phyloP scores from a whole-genome alignment of 78 protist genomes.

The Anaeramoeba ignava region DNA sequence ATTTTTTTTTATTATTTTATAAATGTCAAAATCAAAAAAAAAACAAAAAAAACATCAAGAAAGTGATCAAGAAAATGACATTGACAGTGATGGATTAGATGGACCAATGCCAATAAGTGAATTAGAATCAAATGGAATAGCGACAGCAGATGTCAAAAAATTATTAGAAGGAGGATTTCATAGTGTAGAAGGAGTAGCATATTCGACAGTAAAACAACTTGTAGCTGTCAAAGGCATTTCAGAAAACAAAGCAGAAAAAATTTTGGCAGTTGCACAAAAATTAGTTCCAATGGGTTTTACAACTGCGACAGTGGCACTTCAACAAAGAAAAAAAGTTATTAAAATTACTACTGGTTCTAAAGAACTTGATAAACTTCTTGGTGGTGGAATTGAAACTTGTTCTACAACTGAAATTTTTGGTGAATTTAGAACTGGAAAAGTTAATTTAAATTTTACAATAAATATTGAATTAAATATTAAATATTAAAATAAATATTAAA shows the following conservation, averaged over 20 bases:
- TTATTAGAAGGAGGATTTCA: constrained; percentile 74
- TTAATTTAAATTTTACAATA: background rate
- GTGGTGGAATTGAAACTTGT: constrained; percentile 97
- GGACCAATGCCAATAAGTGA: constrained; percentile 7
- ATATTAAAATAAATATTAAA: too few species aligned
- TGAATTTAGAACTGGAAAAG: constrained; percentile 92
- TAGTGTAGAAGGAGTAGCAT: constrained; percentile 79
- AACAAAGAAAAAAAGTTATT: constrained; percentile 48
- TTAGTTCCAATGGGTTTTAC: constrained; percentile 81
- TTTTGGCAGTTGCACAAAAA: constrained; percentile 65
- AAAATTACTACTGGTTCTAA: constrained; percentile 82
- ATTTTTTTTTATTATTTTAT: too few species aligned
- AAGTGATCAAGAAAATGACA: constrained; percentile 10
- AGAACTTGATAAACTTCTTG: constrained; percentile 67
- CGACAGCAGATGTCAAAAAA: constrained; percentile 71
- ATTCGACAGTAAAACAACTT: constrained; percentile 63
- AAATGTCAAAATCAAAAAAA: too few species aligned
- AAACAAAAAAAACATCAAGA: background rate
- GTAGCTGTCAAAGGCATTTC: constrained; percentile 76
- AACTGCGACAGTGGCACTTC: constrained; percentile 67
- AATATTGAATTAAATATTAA: too few species aligned
- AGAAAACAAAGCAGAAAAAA: constrained; percentile 91
- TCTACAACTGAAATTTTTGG: constrained; percentile 97
- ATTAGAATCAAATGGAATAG: constrained; percentile 53
- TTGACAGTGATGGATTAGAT: background rate